phyloP scores from a whole-genome alignment of 2,329 filamentous ascomycete genomes.

The Emergomyces africanus region DNA sequence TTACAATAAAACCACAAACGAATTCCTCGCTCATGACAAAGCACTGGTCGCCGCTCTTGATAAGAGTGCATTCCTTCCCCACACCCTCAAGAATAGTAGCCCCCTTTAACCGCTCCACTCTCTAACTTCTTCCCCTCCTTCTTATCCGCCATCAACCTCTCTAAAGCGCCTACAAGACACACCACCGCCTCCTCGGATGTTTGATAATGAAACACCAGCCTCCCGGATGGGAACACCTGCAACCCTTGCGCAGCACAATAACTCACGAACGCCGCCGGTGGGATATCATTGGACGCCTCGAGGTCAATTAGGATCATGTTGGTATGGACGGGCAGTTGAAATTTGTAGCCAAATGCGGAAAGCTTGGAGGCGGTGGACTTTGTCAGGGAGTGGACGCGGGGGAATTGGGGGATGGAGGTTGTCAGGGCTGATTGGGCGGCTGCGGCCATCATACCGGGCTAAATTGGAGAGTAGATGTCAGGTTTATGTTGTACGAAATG shows the following conservation, averaged over 20 bases:
- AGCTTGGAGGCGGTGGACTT: conserved; percentile 13
- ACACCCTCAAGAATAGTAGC: conserved; percentile 5
- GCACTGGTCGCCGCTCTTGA: neutral
- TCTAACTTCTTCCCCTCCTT: conserved; percentile 10
- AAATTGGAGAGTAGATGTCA: neutral
- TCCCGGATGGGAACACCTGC: conserved; percentile 12
- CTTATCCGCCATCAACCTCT: conserved; percentile 14
- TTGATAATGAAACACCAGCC: conserved; percentile 18
- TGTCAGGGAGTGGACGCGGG: conserved; percentile 14
- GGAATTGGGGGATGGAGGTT: conserved; percentile 14
- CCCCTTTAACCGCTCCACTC: conserved; percentile 10
- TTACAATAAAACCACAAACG: neutral
- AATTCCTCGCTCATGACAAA: neutral
- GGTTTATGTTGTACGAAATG: neutral
- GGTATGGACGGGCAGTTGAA: conserved; percentile 16
- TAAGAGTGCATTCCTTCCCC: neutral
- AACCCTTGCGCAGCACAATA: conserved; percentile 14
- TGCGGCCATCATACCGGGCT: conserved; percentile 21
- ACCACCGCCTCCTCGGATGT: conserved; percentile 14
- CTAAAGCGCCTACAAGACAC: conserved; percentile 12
- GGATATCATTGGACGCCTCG: conserved; percentile 11
- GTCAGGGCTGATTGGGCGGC: conserved; percentile 15
- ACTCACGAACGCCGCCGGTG: conserved; percentile 10
- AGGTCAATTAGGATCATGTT: conserved; percentile 18
- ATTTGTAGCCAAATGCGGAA: conserved; percentile 12